Evolutionary conservation across 2,329 filamentous ascomycete genomes (phyloP).

Genomic region (Cercospora sp.): DNA sequence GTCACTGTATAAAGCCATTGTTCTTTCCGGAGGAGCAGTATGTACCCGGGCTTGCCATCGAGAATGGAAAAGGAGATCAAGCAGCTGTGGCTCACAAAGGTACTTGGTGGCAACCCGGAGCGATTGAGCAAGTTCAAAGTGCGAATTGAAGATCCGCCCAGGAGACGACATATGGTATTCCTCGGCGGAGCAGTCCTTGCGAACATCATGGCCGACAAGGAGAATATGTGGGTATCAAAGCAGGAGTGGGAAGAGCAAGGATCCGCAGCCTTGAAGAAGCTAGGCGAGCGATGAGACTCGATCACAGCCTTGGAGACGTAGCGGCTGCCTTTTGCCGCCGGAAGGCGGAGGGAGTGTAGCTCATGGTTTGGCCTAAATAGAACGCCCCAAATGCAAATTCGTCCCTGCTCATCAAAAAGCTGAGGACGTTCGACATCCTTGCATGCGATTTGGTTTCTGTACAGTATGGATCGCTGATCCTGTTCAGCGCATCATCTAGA

Average conservation of each 20-base stretch:
- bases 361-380: not conserved
- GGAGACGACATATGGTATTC: conserved; percentile 99
- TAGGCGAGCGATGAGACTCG: conserved; percentile 71
- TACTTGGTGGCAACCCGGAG: conserved; percentile 88
- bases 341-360: not conserved
- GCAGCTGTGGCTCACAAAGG: conserved; percentile 94
- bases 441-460: not conserved
- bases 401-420: not conserved
- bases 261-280: conserved; percentile 78
- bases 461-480: not conserved
- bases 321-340: not conserved
- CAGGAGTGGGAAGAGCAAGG: conserved; percentile 97
- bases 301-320: not conserved
- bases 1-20: conserved; percentile 94
- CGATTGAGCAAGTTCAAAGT: conserved; percentile 98
- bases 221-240: conserved; percentile 98
- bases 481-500: not conserved
- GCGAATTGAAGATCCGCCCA: conserved; percentile 93
- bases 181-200: conserved; percentile 92
- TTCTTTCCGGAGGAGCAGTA: conserved; percentile 96
- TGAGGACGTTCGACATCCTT: not conserved
- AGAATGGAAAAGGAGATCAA: conserved; percentile 97
- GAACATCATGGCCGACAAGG: conserved; percentile 99
- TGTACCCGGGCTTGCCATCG: conserved; percentile 96
- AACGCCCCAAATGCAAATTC: not conserved